phyloP scores from a whole-genome alignment of 2,329 filamentous ascomycete genomes.

The Venturia oleaginea region DNA sequence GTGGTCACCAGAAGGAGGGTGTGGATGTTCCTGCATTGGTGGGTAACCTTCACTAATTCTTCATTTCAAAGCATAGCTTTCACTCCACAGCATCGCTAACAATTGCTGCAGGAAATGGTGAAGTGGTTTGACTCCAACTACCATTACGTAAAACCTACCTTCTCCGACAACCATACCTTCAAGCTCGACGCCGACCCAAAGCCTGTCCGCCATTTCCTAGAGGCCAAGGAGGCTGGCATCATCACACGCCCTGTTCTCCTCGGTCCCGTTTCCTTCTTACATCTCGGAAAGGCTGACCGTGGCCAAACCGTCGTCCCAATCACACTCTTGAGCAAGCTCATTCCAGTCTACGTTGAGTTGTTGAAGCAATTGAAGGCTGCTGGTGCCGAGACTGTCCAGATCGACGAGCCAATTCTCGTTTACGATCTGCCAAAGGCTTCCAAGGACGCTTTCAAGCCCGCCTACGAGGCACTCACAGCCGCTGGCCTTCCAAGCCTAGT shows the following conservation, averaged over 20 bases:
- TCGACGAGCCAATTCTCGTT: conserved; percentile 95
- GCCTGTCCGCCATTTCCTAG: conserved; percentile 86
- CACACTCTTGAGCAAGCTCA: conserved; percentile 81
- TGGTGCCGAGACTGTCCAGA: conserved; percentile 93
- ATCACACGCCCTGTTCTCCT: conserved; percentile 86
- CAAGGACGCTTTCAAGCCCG: conserved; percentile 96
- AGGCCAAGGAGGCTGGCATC: conserved; percentile 97
- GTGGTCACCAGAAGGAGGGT: conserved; percentile 91
- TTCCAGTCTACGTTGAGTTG: conserved; percentile 91
- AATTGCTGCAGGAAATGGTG: conserved; percentile 73
- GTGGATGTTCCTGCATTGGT: conserved; percentile 82
- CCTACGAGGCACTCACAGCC: conserved; percentile 82
- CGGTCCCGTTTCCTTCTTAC: conserved; percentile 94
- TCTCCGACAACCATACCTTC: conserved; percentile 96
- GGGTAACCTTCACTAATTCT: conserved; percentile 21
- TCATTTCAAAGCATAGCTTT: too few species aligned
- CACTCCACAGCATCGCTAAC: conserved; percentile 8
- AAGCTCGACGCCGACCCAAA: conserved; percentile 81
- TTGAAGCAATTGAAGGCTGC: conserved; percentile 89
- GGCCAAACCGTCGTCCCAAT: conserved; percentile 88
- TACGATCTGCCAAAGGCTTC: conserved; percentile 83
- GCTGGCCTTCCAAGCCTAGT: conserved; percentile 77
- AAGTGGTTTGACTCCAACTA: conserved; percentile 99
- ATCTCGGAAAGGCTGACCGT: conserved; percentile 97
- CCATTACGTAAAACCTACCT: conserved; percentile 99